Conservation (phyloP, 768 basidiomycete genomes). For the Lactifluus rugatus region DNA sequence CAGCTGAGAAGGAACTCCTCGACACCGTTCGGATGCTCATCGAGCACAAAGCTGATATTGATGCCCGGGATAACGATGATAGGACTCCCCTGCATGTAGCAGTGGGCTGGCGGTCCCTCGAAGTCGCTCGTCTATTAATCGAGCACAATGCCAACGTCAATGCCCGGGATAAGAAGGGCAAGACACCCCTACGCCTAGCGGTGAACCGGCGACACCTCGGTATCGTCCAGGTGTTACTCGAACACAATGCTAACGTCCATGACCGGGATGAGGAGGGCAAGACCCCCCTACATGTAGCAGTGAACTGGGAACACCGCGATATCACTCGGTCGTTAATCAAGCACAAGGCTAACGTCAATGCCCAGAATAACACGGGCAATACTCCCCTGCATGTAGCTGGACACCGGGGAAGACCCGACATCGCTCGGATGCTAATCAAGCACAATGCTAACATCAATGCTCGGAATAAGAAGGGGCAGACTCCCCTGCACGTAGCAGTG, state of each 20-base stretch:
- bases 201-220: not conserved
- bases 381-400: not conserved
- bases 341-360: not conserved
- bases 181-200: too few relatives aligned
- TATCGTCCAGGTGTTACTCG: not conserved
- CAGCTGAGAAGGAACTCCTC: not conserved
- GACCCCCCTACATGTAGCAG: not conserved
- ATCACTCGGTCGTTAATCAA: not conserved
- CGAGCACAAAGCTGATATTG: not conserved
- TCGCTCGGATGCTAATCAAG: not conserved
- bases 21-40: not conserved
- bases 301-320: not conserved
- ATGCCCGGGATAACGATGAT: too few relatives aligned
- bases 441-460: not conserved
- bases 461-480: not conserved
- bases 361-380: not conserved
- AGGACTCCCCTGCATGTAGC: too few relatives aligned
- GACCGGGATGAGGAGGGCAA: not conserved
- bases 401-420: not conserved
- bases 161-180: too few relatives aligned
- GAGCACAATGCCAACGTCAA: not conserved
- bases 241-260: not conserved
- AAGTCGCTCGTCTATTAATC: too few relatives aligned
- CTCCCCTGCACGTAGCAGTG: not conserved
- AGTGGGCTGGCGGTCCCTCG: too few relatives aligned